These are phyloP conservation scores for Thamnidium elegans DNA, from an alignment of 192 early-diverging fungal species.

Conservation along the genomic window DNA sequence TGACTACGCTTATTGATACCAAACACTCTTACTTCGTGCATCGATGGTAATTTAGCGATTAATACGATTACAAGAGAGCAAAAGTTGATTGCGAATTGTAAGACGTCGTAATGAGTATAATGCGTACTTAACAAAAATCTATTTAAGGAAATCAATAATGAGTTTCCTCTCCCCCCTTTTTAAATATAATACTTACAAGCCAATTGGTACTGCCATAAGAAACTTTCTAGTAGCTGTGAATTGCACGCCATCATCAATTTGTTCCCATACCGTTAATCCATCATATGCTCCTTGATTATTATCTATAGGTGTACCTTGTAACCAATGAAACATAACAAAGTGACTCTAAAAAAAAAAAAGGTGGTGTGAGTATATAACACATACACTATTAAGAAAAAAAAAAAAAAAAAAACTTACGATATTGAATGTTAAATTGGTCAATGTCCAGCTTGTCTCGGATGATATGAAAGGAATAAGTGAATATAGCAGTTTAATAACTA, in stretches of 20 bases:
- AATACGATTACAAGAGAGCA: constrained; percentile 78
- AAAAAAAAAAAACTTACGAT: constrained; percentile 55
- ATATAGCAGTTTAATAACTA: constrained; percentile 73
- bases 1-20: constrained; percentile 77
- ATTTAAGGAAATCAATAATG: constrained; percentile 6
- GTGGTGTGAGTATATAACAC: not conserved
- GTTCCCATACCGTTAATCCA: constrained; percentile 96
- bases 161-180: not conserved
- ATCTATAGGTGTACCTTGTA: constrained; percentile 92
- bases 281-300: constrained; percentile 92
- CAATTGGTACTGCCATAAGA: constrained; percentile 86
- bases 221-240: constrained; percentile 99
- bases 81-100: constrained; percentile 90
- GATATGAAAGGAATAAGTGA: constrained; percentile 87
- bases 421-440: constrained; percentile 93
- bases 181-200: constrained; percentile 81
- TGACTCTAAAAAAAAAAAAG: constrained; percentile 56
- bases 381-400: not conserved
- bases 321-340: constrained; percentile 98
- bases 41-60: constrained; percentile 88
- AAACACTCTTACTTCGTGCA: constrained; percentile 91
- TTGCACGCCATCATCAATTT: constrained; percentile 96
- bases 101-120: constrained; percentile 91
- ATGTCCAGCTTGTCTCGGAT: constrained; percentile 94
- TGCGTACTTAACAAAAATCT: constrained; percentile 93